These are phyloP conservation scores for Nemania diffusa DNA, from an alignment of 2,329 filamentous ascomycete genomes.

Conservation along the genomic window DNA sequence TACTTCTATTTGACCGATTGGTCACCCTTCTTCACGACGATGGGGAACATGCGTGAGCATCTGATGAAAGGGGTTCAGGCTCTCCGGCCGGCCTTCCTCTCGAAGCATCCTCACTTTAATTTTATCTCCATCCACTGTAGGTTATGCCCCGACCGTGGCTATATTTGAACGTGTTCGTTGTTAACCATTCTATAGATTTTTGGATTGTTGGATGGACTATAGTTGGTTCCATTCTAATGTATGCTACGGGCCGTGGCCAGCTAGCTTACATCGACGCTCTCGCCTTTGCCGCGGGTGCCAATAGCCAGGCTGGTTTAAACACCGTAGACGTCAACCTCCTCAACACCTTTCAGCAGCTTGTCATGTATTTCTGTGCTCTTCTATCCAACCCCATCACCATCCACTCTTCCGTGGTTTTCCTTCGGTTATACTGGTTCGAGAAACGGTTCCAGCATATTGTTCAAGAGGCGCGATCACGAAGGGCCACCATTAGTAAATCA, in stretches of 20 bases:
- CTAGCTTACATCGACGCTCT: conserved; percentile 87
- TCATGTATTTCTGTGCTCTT: conserved; percentile 77
- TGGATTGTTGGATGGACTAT: conserved; percentile 82
- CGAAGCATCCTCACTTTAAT: conserved; percentile 75
- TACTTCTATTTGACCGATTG: not conserved
- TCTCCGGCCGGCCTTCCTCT: conserved; percentile 66
- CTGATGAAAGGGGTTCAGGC: conserved; percentile 58
- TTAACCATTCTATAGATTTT: conserved; percentile 64
- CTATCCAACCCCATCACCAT: conserved; percentile 85
- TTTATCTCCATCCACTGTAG: conserved; percentile 84
- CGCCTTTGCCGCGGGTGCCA: conserved; percentile 84
- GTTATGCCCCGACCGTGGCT: conserved; percentile 45
- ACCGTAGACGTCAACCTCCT: conserved; percentile 75
- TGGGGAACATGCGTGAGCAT: conserved; percentile 49
- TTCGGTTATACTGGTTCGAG: conserved; percentile 98
- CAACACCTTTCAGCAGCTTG: conserved; percentile 77
- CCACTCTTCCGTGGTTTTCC: conserved; percentile 86
- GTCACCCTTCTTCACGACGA: conserved; percentile 40
- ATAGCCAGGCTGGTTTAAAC: conserved; percentile 94
- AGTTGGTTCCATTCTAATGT: conserved; percentile 81
- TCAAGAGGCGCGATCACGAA: conserved; percentile 73
- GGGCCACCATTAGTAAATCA: conserved; percentile 72
- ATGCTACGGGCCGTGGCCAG: conserved; percentile 64
- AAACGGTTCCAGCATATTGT: conserved; percentile 91
- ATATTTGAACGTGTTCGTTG: not conserved